These are phyloP conservation scores for Ilyonectria robusta DNA, from an alignment of 2,329 filamentous ascomycete species.

Conservation along the genomic window DNA sequence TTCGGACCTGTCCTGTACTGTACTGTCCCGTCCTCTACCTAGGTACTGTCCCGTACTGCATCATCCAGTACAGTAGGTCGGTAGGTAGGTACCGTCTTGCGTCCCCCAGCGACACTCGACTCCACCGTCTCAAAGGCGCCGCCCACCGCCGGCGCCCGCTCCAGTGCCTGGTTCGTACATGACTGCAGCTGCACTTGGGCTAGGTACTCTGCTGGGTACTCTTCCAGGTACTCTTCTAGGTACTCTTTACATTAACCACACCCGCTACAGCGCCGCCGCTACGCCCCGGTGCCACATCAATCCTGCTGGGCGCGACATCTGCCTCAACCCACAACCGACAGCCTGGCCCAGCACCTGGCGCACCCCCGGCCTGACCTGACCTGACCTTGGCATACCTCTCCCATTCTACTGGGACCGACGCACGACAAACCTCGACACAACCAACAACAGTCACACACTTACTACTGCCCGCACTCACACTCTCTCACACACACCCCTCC, in stretches of 20 bases:
- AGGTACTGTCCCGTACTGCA: background rate
- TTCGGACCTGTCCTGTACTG: too few relatives aligned
- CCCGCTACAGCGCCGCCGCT: slow-evolving; percentile 27
- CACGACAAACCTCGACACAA: slow-evolving; percentile 28
- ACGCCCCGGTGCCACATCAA: slow-evolving; percentile 29
- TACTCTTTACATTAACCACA: slow-evolving; percentile 15
- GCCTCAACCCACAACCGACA: slow-evolving; percentile 21
- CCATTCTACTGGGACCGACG: slow-evolving; percentile 42
- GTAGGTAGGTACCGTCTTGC: background rate
- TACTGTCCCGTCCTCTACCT: too few relatives aligned
- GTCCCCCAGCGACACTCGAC: slow-evolving; percentile 24
- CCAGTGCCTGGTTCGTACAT: slow-evolving; percentile 11
- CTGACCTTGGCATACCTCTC: slow-evolving; percentile 40
- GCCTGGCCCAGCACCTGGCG: slow-evolving; percentile 24
- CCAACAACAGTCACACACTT: slow-evolving; percentile 21
- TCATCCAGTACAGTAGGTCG: background rate
- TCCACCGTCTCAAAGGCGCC: slow-evolving; percentile 33
- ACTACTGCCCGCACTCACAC: slow-evolving; percentile 13
- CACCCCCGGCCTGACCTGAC: slow-evolving; percentile 42
- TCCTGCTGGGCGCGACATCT: slow-evolving; percentile 18
- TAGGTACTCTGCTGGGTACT: slow-evolving; percentile 6
- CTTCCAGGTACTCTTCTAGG: slow-evolving; percentile 4
- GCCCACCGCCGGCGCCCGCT: slow-evolving; percentile 33
- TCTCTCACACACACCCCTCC: slow-evolving; percentile 14
- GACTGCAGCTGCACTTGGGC: slow-evolving; percentile 20